Evolutionary conservation across 768 basidiomycete species (phyloP).

Genomic region (Kwoniella newhampshirensis): DNA sequence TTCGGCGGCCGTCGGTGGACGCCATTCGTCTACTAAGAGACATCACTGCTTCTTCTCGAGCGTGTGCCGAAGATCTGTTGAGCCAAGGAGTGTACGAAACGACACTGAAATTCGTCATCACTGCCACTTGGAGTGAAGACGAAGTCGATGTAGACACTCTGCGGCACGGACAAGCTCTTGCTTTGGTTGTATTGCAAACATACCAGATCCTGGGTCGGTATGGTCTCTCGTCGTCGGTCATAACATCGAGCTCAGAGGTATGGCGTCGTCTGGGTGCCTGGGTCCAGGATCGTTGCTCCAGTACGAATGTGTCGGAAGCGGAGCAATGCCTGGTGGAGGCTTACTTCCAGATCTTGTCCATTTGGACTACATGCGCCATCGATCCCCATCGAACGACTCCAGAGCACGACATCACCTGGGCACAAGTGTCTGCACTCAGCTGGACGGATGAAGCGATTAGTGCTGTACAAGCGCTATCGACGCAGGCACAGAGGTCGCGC

Average conservation of each 20-base stretch:
- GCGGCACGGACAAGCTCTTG: slow-evolving; percentile 57
- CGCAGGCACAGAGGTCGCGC: background rate
- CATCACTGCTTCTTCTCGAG: slow-evolving; percentile 64
- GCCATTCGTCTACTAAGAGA: slow-evolving; percentile 29
- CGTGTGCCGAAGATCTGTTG: slow-evolving; percentile 63
- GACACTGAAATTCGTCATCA: slow-evolving; percentile 69
- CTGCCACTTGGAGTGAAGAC: slow-evolving; percentile 56
- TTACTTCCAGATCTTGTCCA: slow-evolving; percentile 64
- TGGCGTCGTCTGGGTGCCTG: slow-evolving; percentile 58
- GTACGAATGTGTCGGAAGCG: too few species aligned
- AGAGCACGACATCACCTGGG: slow-evolving; percentile 85
- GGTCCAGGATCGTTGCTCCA: slow-evolving; percentile 9
- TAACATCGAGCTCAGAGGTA: slow-evolving; percentile 64
- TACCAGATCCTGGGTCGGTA: slow-evolving; percentile 71
- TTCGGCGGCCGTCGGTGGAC: slow-evolving; percentile 24
- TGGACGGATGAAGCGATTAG: slow-evolving; percentile 62
- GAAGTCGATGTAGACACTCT: slow-evolving; percentile 11
- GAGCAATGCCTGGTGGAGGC: slow-evolving; percentile 45
- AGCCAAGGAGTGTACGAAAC: slow-evolving; percentile 60
- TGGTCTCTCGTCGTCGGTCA: slow-evolving; percentile 71
- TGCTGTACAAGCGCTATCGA: background rate
- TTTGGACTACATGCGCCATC: slow-evolving; percentile 79
- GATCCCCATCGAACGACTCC: slow-evolving; percentile 88
- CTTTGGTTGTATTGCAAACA: slow-evolving; percentile 60
- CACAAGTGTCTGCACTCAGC: slow-evolving; percentile 73